These are phyloP conservation scores for Nelumbo lutea DNA, from an alignment of 164 flowering plant species.

Conservation along the genomic window DNA sequence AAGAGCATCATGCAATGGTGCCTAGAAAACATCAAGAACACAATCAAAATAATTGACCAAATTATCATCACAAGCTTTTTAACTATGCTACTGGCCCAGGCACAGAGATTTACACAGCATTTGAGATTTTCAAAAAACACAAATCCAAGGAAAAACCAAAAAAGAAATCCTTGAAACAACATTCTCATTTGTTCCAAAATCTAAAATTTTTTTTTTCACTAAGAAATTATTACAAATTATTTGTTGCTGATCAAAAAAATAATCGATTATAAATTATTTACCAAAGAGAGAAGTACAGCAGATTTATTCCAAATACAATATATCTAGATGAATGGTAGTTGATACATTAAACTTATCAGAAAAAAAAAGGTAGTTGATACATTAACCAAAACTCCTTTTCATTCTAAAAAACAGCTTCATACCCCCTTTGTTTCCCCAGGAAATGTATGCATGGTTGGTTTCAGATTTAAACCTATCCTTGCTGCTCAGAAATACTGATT, in stretches of 20 bases:
- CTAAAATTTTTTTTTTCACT: too few relatives aligned
- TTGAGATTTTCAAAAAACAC: not conserved
- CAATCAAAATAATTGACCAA: slow-evolving; percentile 3
- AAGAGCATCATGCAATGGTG: slow-evolving; percentile 41
- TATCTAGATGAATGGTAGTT: not conserved
- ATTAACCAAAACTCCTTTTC: not conserved
- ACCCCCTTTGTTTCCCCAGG: too few relatives aligned
- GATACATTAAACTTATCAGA: not conserved
- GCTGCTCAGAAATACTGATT: not conserved
- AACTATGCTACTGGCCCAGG: too few relatives aligned
- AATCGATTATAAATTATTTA: too few relatives aligned
- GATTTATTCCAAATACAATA: not conserved
- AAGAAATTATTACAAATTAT: too few relatives aligned
- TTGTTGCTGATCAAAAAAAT: too few relatives aligned
- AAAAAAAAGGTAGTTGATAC: not conserved
- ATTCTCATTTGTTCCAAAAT: too few relatives aligned
- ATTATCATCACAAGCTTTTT: not conserved
- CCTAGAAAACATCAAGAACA: slow-evolving; percentile 32
- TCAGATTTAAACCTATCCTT: not conserved
- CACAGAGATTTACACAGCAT: not conserved
- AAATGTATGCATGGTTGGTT: too few relatives aligned
- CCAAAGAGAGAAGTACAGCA: too few relatives aligned
- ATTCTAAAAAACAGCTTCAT: not conserved
- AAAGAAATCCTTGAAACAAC: not conserved
- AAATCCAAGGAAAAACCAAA: not conserved